phyloP scores from a whole-genome alignment of 768 basidiomycete genomes.

The Lactarius psammicola region DNA sequence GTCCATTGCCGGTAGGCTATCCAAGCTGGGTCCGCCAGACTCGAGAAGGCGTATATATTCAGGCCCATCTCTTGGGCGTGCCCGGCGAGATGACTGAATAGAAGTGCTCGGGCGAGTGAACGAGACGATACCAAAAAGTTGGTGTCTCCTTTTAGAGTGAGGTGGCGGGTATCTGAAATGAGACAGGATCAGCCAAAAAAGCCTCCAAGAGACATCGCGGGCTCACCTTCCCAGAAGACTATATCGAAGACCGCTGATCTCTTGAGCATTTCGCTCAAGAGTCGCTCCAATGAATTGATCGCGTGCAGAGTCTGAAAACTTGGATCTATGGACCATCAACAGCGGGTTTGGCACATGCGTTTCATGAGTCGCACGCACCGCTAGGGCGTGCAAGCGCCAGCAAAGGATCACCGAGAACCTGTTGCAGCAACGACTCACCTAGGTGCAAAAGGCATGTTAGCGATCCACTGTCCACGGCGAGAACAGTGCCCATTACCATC shows the following conservation, averaged over 20 bases:
- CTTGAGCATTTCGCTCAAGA: slow-evolving; percentile 47
- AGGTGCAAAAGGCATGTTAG: not conserved
- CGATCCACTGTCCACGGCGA: not conserved
- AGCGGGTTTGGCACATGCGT: not conserved
- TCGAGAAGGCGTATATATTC: slow-evolving; percentile 47
- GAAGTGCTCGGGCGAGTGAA: slow-evolving; percentile 49
- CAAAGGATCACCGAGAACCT: slow-evolving; percentile 58
- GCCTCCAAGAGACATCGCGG: not conserved
- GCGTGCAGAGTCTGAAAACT: slow-evolving; percentile 68
- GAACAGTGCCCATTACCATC: slow-evolving; percentile 46
- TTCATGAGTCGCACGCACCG: slow-evolving; percentile 38
- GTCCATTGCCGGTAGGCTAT: slow-evolving; percentile 43
- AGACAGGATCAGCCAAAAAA: not conserved
- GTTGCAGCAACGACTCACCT: slow-evolving; percentile 63
- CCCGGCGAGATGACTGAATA: slow-evolving; percentile 48
- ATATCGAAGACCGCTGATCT: slow-evolving; percentile 59
- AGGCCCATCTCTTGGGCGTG: slow-evolving; percentile 37
- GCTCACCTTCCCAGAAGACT: slow-evolving; percentile 59
- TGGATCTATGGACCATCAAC: slow-evolving; percentile 37
- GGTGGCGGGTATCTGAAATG: slow-evolving; percentile 45
- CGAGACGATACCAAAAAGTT: slow-evolving; percentile 46
- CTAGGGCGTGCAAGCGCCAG: slow-evolving; percentile 51
- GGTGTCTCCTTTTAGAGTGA: slow-evolving; percentile 42
- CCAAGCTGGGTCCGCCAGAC: slow-evolving; percentile 51
- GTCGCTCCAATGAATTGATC: slow-evolving; percentile 50